These are phyloP conservation scores for Aspergillus arachidicola DNA, from an alignment of 2,329 filamentous ascomycete genomes.

Conservation along the genomic window DNA sequence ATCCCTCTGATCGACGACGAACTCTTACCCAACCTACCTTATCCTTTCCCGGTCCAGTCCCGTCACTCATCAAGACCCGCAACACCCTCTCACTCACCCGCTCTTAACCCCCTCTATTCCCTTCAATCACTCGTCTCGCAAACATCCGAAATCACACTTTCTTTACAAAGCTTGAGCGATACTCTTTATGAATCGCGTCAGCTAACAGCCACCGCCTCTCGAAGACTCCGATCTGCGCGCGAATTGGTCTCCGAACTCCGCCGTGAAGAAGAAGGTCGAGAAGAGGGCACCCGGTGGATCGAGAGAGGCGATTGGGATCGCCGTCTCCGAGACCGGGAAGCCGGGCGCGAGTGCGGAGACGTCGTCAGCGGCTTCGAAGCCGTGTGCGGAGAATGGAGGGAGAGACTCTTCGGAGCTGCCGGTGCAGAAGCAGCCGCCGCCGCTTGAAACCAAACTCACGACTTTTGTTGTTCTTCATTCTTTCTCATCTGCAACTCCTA, in stretches of 20 bases:
- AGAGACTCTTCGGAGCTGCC: slow-evolving; percentile 64
- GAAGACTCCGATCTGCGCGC: slow-evolving; percentile 77
- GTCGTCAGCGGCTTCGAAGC: slow-evolving; percentile 92
- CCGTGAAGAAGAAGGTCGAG: slow-evolving; percentile 77
- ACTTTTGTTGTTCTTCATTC: not conserved
- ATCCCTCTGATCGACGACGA: slow-evolving; percentile 59
- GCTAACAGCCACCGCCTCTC: slow-evolving; percentile 76
- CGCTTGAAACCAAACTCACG: slow-evolving; percentile 23
- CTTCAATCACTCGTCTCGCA: slow-evolving; percentile 69
- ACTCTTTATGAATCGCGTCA: slow-evolving; percentile 93
- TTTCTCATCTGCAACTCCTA: not conserved
- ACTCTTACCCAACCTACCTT: slow-evolving; percentile 55
- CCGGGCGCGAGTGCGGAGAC: slow-evolving; percentile 79
- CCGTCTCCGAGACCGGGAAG: slow-evolving; percentile 74
- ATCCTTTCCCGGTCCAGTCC: slow-evolving; percentile 39
- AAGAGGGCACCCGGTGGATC: slow-evolving; percentile 82
- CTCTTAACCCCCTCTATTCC: slow-evolving; percentile 60
- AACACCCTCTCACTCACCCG: slow-evolving; percentile 33
- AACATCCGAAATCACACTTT: slow-evolving; percentile 73
- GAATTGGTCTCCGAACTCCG: slow-evolving; percentile 85
- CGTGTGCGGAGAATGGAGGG: slow-evolving; percentile 82
- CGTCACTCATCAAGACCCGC: slow-evolving; percentile 30
- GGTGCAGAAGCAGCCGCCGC: slow-evolving; percentile 35
- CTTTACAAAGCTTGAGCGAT: slow-evolving; percentile 84
- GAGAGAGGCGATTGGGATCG: slow-evolving; percentile 81